Percentiles rank a stretch among this genome's conserved stretches.
These are phyloP conservation scores for Melaleuca alternifolia DNA, from an alignment of 345 rosid species.

Conservation along the genomic window DNA sequence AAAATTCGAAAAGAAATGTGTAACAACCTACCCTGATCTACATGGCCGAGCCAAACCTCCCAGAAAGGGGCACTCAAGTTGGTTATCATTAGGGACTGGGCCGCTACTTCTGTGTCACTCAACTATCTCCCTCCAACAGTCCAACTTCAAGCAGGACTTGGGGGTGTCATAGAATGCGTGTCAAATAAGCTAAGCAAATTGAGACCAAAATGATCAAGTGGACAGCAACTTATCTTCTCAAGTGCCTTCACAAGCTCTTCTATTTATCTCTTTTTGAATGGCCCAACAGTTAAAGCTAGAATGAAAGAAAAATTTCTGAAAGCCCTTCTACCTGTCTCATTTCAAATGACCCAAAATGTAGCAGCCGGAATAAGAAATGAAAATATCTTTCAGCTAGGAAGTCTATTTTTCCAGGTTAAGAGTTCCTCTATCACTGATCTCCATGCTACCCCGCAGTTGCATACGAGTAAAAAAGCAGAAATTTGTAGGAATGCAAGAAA, in stretches of 20 bases:
- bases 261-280: background rate
- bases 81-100: background rate
- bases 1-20: background rate
- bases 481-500: background rate
- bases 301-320: background rate
- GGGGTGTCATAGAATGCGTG: background rate
- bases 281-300: background rate
- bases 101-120: background rate
- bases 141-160: background rate
- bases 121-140: background rate
- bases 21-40: background rate
- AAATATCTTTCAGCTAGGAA: background rate
- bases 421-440: background rate
- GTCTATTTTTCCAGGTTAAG: background rate
- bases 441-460: background rate
- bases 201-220: background rate
- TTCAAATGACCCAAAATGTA: background rate
- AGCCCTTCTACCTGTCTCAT: background rate
- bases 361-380: background rate
- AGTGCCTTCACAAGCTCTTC: background rate
- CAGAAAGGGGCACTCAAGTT: background rate
- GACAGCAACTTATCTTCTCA: background rate
- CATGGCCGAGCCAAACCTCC: background rate
- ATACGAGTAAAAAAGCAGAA: background rate
- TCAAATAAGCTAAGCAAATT: background rate